Conservation (phyloP, 1,284 basidiomycete genomes). For the Tilletia walkeri region DNA sequence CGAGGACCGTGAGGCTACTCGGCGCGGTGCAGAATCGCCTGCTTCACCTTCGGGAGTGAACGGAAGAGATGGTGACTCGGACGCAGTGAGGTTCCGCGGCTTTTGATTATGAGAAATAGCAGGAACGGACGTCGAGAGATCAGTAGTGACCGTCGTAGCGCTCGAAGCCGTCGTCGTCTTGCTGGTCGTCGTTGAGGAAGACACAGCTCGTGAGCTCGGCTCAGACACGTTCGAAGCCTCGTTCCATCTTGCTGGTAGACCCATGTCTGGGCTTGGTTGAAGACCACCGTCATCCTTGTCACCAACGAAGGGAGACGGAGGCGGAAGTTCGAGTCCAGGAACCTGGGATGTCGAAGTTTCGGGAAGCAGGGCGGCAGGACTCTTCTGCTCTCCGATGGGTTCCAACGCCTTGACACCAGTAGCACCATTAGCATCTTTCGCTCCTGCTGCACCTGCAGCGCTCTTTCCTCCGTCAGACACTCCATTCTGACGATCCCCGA, state of each 20-base stretch:
- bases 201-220: constrained; percentile 3
- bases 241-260: not conserved
- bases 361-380: constrained; percentile 11
- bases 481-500: no score
- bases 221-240: not conserved
- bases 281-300: not conserved
- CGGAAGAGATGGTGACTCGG: not conserved
- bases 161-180: constrained; percentile 1
- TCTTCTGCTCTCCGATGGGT: constrained; percentile 20
- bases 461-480: no score
- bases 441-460: no score
- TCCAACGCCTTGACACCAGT: not conserved
- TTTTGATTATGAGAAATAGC: not conserved
- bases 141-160: not conserved
- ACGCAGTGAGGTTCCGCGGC: not conserved
- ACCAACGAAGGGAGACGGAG: not conserved
- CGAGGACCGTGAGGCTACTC: not conserved
- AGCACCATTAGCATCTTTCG: no score
- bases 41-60: no score
- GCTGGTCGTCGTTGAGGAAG: not conserved
- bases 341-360: not conserved
- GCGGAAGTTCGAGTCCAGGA: not conserved
- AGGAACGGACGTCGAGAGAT: not conserved
- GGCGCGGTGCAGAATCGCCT: not conserved
- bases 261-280: not conserved